Evolutionary conservation across 805 yeast species (phyloP).

Genomic region (Monosporozyma unispora): DNA sequence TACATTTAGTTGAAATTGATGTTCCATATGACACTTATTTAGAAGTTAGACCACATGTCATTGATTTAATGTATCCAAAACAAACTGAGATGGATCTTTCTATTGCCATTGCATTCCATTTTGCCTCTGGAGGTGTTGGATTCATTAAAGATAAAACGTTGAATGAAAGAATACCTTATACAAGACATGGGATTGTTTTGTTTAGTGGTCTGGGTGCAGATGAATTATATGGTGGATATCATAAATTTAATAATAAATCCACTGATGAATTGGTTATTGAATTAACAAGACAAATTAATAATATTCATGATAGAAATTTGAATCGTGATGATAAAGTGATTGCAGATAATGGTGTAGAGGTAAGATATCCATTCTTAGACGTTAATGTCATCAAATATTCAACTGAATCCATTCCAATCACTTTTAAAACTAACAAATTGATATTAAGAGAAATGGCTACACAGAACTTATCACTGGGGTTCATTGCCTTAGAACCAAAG

Average conservation of each 20-base stretch:
- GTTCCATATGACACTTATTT: conserved; percentile 63
- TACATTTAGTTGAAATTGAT: conserved; percentile 57
- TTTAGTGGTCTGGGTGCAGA: conserved; percentile 96
- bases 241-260: conserved; percentile 54
- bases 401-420: conserved; percentile 41
- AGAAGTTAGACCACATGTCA: conserved; percentile 41
- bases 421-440: conserved; percentile 41
- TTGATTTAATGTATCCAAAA: conserved; percentile 67
- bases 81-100: conserved; percentile 92
- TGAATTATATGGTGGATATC: conserved; percentile 92
- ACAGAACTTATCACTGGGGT: conserved; percentile 35
- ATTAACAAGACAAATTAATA: conserved; percentile 57
- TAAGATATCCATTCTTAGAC: conserved; percentile 80
- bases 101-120: conserved; percentile 90
- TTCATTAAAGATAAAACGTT: conserved; percentile 7
- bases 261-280: conserved; percentile 45
- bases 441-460: conserved; percentile 56
- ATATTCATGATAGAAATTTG: conserved; percentile 70
- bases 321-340: conserved; percentile 90
- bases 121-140: conserved; percentile 64
- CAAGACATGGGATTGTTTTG: conserved; percentile 55
- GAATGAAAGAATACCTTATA: conserved; percentile 26
- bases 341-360: conserved; percentile 79
- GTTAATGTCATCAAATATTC: conserved; percentile 45
- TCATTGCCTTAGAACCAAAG: conserved; percentile 67